Evolutionary conservation across 208 protist species (phyloP), one percentile per base, ranked within the genome.

Genomic region (Trypanosoma avium): DNA sequence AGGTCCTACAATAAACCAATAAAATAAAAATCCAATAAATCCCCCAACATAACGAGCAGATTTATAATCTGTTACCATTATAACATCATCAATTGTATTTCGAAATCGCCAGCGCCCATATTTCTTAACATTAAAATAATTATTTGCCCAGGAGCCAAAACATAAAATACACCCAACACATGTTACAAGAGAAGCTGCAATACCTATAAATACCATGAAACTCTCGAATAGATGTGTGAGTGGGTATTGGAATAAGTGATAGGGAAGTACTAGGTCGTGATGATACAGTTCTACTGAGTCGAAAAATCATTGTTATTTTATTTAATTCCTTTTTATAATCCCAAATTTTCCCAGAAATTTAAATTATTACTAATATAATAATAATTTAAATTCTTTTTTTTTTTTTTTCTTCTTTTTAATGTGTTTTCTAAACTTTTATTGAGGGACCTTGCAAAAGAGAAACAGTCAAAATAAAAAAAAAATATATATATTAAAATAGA

Each of bases 121-220:
- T 61, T 88, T 92, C 49, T 70, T 75, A 35, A 95, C 86, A 71
- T 95, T 95, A 67, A 78, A 87, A 58, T 82, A 79, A 74, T 92
- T 93, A 71, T 95, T 95, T 0, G 79, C 89, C 86, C 85, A 92
- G 45, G 77, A 88, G 49, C 71, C 81, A 72, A 92, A 92, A 74
- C 77, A 90, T 19, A 86, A 55, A 67, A 95, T 81, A 75, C 81
- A 90, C 27, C 71, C 77, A n/a, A 59, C 52, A 50, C 84, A 90
- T 73, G 80, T 90, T 43, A 84, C 55, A 52, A 70, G 67, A 26
- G 84, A 92, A 32, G 74, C 80, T 15, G 86, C 63, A 45, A 94
- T 32, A 43, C 74, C n/a, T 60, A 38, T 81, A 75, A 19, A 88
- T 45, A 65, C 77, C 86, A 55, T 89, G 81, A 43, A 94, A 91